Base-by-base conservation (phyloP, 2,329 filamentous ascomycete genomes). In the Trichoderma atroviride region DNA sequence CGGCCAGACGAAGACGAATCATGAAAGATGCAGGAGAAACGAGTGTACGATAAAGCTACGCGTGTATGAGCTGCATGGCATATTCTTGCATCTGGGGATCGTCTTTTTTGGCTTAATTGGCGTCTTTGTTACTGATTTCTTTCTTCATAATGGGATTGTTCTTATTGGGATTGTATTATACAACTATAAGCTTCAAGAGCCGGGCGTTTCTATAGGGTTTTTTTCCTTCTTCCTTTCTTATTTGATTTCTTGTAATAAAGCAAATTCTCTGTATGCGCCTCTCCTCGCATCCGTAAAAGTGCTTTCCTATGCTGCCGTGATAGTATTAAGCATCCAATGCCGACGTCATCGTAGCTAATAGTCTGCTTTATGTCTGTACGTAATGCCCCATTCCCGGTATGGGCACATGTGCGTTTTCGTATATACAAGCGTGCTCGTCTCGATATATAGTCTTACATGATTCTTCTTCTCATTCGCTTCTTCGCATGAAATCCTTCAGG, bases 1-100 rank as follows among this genome's bases (percentile, higher is more conserved):
- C 81, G 83, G 63, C 86, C 86, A 43, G 87, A 90, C 72, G 85
- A 90, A 61, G 85, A 88, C 31, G 84, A 86, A 11, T 57, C 35
- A 50, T 62, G 43, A 56, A 60, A 5, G 24, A 19, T 9, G 40
- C 33, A 24, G 47, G n/a, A 24, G 47, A 47, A 35, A 22, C 16
- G 35, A 57, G 58, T 62, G 66, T 62, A 57, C 37, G 37, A 56
- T 61, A 56, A 22, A 24, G 11, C 31, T n/a, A 58, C 24, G 33
- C 16, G 4, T 13, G 5, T 13, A 40, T 27, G n/a, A 52, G 14
- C 14, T 19, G 7, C 13, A 43, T 58, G n/a, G n/a, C 4, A 24
- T n/a, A 29, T n/a, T 11, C 16, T 13, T 63, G 19, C 22, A 24
- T 13, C 4, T 24, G 11, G 9, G 9, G 6, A 22, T 50, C 31